Conservation (phyloP, 108 stramenopile genomes). For the Chaetoceros muelleri region DNA sequence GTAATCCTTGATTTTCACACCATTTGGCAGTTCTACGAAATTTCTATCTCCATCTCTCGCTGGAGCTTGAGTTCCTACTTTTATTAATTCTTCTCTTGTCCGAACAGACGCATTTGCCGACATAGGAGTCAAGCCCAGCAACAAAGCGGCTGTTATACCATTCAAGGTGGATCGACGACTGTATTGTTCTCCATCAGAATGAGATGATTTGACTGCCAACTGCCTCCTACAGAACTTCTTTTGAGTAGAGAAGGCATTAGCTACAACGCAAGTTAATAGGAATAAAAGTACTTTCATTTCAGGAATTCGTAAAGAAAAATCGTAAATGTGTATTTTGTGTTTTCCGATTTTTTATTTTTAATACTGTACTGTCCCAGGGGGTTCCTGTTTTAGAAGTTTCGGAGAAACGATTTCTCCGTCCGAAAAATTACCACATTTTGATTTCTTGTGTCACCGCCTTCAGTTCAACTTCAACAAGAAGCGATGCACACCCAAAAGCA, state of each 20-base stretch:
- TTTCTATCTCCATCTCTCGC: constrained; percentile 29
- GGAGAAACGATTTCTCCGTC: too few relatives aligned
- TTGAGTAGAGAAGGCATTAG: neutral
- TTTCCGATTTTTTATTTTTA: too few relatives aligned
- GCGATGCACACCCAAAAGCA: constrained; percentile 73
- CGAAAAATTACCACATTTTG: neutral
- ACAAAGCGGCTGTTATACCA: neutral
- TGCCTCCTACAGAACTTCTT: too few relatives aligned
- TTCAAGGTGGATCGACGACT: neutral
- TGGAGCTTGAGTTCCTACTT: constrained; percentile 41
- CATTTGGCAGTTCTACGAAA: constrained; percentile 36
- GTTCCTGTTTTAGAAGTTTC: too few relatives aligned
- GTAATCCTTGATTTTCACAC: constrained; percentile 60
- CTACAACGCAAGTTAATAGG: neutral
- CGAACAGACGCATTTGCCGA: neutral
- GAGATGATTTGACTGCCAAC: neutral
- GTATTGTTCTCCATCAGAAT: neutral
- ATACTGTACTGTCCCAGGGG: too few relatives aligned
- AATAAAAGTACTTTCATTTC: neutral
- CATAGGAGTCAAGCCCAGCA: neutral
- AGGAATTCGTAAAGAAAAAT: too few relatives aligned
- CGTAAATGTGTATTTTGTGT: too few relatives aligned
- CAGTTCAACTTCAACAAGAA: constrained; percentile 52
- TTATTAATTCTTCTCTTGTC: constrained; percentile 20
- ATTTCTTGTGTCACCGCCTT: neutral